Evolutionary conservation across 768 basidiomycete genomes (phyloP).

Genomic region (Heimioporus sp.): DNA sequence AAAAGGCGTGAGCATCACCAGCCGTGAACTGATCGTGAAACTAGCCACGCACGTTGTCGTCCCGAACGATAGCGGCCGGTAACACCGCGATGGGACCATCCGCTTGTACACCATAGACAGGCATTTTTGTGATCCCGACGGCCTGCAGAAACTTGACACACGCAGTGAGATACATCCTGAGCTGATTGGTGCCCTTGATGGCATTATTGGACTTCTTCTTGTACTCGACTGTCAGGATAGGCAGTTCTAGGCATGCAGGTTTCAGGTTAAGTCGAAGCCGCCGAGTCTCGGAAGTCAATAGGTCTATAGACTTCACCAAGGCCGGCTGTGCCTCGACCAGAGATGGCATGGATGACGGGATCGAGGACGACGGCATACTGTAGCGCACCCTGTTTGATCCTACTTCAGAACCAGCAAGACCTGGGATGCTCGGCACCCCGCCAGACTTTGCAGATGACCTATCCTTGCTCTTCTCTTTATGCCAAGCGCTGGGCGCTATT

Average conservation of each 20-base stretch:
- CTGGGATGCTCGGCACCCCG: not conserved
- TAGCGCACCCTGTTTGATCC: not conserved
- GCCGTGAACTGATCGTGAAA: no score
- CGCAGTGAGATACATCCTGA: conserved; percentile 8
- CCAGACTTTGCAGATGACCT: no score
- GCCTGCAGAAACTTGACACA: conserved; percentile 6
- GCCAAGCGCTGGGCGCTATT: no score
- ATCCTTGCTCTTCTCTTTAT: no score
- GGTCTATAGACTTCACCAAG: not conserved
- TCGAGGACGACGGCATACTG: not conserved
- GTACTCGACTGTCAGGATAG: conserved; percentile 5
- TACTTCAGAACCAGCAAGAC: not conserved
- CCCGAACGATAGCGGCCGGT: conserved; percentile 2
- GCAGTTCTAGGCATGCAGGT: not conserved
- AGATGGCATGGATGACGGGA: not conserved
- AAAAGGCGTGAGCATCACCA: not conserved
- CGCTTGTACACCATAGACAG: conserved; percentile 7
- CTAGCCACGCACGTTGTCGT: not conserved
- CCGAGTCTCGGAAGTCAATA: not conserved
- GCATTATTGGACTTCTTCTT: not conserved
- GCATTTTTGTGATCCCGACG: not conserved
- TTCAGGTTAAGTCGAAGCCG: not conserved
- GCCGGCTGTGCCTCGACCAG: no score
- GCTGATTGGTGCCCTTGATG: conserved; percentile 1
- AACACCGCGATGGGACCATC: conserved; percentile 1